Conservation (phyloP, 495 filamentous ascomycete species). For the Penicillium samsonianum region DNA sequence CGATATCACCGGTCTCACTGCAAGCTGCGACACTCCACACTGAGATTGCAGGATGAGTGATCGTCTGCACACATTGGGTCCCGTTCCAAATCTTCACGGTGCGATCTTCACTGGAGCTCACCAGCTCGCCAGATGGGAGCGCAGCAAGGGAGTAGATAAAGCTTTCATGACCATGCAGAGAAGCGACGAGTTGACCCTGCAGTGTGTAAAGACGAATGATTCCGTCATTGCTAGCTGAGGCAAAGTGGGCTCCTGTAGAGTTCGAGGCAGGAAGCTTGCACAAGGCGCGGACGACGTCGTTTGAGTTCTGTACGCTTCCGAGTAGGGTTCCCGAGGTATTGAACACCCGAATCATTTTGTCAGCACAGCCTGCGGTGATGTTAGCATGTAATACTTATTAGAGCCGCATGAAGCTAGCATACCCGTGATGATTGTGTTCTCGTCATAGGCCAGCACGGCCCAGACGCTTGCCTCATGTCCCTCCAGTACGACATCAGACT, state of each 20-base stretch:
- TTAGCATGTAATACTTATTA: slow-evolving; percentile 3
- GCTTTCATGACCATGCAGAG: slow-evolving; percentile 85
- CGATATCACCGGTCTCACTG: slow-evolving; percentile 82
- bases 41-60: slow-evolving; percentile 95
- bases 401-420: slow-evolving; percentile 1
- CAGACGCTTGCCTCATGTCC: slow-evolving; percentile 84
- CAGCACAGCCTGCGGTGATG: slow-evolving; percentile 65
- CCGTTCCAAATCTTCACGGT: slow-evolving; percentile 87
- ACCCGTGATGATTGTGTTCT: slow-evolving; percentile 81
- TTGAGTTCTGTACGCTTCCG: slow-evolving; percentile 66
- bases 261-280: slow-evolving; percentile 77
- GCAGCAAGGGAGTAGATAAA: slow-evolving; percentile 89
- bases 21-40: slow-evolving; percentile 91
- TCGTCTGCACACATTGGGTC: slow-evolving; percentile 84
- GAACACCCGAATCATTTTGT: slow-evolving; percentile 84
- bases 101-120: slow-evolving; percentile 90
- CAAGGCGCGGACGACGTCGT: slow-evolving; percentile 81
- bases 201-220: slow-evolving; percentile 82
- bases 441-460: slow-evolving; percentile 83
- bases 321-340: slow-evolving; percentile 63
- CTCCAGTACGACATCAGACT: slow-evolving; percentile 65
- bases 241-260: slow-evolving; percentile 80
- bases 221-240: slow-evolving; percentile 86
- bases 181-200: slow-evolving; percentile 67
- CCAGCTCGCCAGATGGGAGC: slow-evolving; percentile 80